Evolutionary conservation across 345 rosid genomes (phyloP).

Genomic region (Abelmoschus esculentus): DNA sequence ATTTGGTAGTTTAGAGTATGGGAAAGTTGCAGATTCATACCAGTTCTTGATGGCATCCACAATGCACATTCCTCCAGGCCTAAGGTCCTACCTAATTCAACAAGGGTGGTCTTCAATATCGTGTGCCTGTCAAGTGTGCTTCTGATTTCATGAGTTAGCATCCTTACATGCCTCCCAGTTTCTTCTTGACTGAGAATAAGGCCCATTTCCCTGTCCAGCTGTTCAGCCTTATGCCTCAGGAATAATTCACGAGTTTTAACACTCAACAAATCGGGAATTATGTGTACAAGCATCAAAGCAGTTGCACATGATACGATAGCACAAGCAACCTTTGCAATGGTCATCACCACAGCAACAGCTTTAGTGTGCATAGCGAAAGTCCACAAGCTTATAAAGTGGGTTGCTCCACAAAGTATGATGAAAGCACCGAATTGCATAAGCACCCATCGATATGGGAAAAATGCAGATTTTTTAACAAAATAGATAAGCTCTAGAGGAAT

Average conservation of each 20-base stretch:
- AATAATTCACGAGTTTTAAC: slow-evolving; percentile 74
- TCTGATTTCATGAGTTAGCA: slow-evolving; percentile 94
- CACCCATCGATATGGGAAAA: slow-evolving; percentile 94
- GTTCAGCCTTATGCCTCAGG: slow-evolving; percentile 73
- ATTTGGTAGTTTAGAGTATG: slow-evolving; percentile 56
- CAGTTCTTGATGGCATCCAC: slow-evolving; percentile 88
- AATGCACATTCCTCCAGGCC: slow-evolving; percentile 81
- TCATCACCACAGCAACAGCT: slow-evolving; percentile 75
- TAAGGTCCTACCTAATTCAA: slow-evolving; percentile 77
- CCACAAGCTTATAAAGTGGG: slow-evolving; percentile 88
- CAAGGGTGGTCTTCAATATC: slow-evolving; percentile 76
- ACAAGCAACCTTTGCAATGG: slow-evolving; percentile 71
- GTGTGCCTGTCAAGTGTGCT: slow-evolving; percentile 84
- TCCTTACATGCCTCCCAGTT: slow-evolving; percentile 86
- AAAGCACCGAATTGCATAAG: slow-evolving; percentile 95
- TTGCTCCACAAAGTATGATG: slow-evolving; percentile 88
- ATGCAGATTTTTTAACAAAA: slow-evolving; percentile 77
- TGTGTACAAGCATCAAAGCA: slow-evolving; percentile 85
- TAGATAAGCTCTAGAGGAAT: slow-evolving; percentile 82
- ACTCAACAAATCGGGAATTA: slow-evolving; percentile 79
- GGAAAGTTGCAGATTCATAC: slow-evolving; percentile 57
- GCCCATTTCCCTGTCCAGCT: slow-evolving; percentile 86
- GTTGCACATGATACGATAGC: slow-evolving; percentile 83
- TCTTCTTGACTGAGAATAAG: slow-evolving; percentile 85
- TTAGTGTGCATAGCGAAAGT: slow-evolving; percentile 74